Conservation (phyloP, 768 basidiomycete genomes). For the Chalciporus pseudorubinellus region DNA sequence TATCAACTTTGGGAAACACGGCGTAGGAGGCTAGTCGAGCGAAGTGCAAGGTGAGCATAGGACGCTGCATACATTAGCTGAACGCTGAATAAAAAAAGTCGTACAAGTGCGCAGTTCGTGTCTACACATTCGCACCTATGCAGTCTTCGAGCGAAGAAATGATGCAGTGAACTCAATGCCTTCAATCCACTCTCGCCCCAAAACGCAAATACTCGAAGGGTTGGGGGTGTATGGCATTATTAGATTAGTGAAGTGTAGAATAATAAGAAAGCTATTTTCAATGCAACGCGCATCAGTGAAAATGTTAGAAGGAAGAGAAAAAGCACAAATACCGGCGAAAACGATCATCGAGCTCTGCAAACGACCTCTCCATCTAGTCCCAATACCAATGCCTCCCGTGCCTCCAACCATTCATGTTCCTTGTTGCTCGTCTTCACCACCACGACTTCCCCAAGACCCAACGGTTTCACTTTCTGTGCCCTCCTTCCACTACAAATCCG, state of each 20-base stretch:
- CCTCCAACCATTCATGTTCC: constrained; percentile 87
- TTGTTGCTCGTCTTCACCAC: constrained; percentile 71
- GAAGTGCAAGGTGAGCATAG: too few species aligned
- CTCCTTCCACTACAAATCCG: constrained; percentile 79
- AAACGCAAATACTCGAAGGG: not conserved
- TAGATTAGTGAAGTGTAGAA: not conserved
- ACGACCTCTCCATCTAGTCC: constrained; percentile 83
- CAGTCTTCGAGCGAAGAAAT: not conserved
- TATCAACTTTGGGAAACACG: too few species aligned
- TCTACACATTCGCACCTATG: not conserved
- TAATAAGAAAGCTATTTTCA: not conserved
- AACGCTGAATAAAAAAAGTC: not conserved
- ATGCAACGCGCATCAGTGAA: constrained; percentile 4
- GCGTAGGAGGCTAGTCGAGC: too few species aligned
- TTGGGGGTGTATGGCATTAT: not conserved
- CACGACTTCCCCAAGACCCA: constrained; percentile 91
- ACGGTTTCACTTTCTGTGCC: constrained; percentile 75
- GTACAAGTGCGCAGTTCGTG: not conserved
- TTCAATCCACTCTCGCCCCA: not conserved
- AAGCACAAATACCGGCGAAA: not conserved
- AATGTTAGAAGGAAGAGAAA: not conserved
- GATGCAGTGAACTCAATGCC: not conserved
- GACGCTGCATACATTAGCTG: not conserved
- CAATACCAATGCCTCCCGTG: constrained; percentile 82
- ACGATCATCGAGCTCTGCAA: constrained; percentile 64